These are phyloP conservation scores for Rhodofomes roseus DNA, from an alignment of 1,284 basidiomycete genomes.

Conservation along the genomic window DNA sequence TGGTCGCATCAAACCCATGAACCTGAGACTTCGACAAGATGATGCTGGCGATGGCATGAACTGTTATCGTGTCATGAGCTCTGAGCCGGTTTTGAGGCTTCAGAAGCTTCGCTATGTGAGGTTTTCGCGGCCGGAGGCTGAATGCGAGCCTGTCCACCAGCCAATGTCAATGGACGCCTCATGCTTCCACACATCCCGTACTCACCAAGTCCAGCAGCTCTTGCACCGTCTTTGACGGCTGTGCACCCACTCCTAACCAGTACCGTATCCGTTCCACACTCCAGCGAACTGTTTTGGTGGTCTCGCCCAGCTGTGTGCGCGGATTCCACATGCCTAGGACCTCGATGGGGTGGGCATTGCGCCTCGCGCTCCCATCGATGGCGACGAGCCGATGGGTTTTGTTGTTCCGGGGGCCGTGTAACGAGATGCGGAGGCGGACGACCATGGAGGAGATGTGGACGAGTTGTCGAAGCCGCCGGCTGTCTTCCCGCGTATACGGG, in stretches of 20 bases:
- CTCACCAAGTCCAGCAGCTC: conserved; percentile 79
- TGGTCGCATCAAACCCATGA: too few relatives aligned
- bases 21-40: neutral
- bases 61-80: neutral
- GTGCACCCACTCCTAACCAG: conserved; percentile 85
- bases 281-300: conserved; percentile 82
- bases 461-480: neutral
- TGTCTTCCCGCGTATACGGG: neutral
- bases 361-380: conserved; percentile 68
- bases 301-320: conserved; percentile 41
- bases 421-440: conserved; percentile 81
- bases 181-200: conserved; percentile 14
- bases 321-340: conserved; percentile 88
- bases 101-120: conserved; percentile 3
- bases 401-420: conserved; percentile 79
- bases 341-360: conserved; percentile 90
- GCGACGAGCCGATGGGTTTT: conserved; percentile 90
- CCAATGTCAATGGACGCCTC: conserved; percentile 29
- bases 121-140: neutral
- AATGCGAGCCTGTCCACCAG: conserved; percentile 22
- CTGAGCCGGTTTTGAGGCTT: neutral
- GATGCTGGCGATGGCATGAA: neutral
- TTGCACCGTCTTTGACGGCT: conserved; percentile 77
- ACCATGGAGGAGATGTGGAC: conserved; percentile 50
- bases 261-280: conserved; percentile 87